phyloP scores from a whole-genome alignment of 1,284 basidiomycete genomes.

The Rhodotorula sp. region DNA sequence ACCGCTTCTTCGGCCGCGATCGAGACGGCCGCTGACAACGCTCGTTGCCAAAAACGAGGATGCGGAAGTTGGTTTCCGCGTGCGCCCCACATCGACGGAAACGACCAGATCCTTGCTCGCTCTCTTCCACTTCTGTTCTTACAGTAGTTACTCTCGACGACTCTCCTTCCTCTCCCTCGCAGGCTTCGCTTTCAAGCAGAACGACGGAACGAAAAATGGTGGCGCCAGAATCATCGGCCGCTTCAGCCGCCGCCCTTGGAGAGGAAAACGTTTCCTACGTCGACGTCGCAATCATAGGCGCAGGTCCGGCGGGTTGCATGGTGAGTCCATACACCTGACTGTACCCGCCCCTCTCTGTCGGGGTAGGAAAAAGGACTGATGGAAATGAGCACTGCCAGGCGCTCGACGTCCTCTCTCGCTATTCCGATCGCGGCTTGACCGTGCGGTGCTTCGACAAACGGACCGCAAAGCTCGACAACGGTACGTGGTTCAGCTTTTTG shows the following conservation, averaged over 20 bases:
- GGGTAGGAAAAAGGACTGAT: background rate
- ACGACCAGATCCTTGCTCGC: background rate
- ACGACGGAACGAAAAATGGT: too few relatives aligned
- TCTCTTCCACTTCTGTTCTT: background rate
- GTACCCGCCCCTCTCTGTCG: background rate
- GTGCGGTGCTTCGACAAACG: conserved; percentile 67
- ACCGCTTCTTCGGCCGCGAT: too few relatives aligned
- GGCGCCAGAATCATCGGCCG: background rate
- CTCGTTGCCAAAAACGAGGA: too few relatives aligned
- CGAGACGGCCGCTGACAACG: too few relatives aligned
- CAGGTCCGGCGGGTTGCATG: conserved; percentile 31
- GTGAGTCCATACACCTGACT: background rate
- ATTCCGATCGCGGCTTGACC: conserved; percentile 53
- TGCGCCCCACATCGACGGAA: background rate
- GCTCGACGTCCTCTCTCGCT: conserved; percentile 31
- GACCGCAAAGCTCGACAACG: conserved; percentile 49
- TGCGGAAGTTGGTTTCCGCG: too few relatives aligned
- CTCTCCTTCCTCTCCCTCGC: too few relatives aligned
- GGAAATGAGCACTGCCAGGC: conserved; percentile 54
- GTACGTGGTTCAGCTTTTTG: conserved; percentile 7
- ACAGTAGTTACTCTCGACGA: too few relatives aligned
- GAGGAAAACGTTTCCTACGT: background rate
- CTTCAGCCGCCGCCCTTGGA: background rate
- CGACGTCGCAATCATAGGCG: conserved; percentile 18
- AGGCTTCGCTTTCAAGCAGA: too few relatives aligned